Conservation (phyloP, 2,329 filamentous ascomycete species). For the Ophiostoma sp. region DNA sequence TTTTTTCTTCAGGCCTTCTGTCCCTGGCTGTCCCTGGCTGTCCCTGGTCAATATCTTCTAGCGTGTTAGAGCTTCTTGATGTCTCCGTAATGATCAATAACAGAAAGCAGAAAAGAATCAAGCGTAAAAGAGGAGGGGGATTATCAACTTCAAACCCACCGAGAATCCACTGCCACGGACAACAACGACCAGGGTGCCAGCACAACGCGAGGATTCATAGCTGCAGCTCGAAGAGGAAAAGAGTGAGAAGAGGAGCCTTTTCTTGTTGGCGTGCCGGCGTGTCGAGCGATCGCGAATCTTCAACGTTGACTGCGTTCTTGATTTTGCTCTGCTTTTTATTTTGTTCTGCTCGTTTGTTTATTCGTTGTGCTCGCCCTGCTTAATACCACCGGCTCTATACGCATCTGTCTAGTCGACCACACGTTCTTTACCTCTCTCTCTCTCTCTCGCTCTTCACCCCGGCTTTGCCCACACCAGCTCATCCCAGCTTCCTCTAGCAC, state of each 20-base stretch:
- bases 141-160: conserved; percentile 7
- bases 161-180: conserved; percentile 4
- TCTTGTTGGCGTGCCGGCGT: conserved; percentile 2
- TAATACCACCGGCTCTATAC: neutral
- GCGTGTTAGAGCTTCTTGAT: neutral
- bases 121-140: neutral
- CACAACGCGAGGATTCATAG: conserved; percentile 1
- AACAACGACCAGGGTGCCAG: conserved; percentile 11
- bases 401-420: neutral
- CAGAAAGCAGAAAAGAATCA: neutral
- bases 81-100: neutral
- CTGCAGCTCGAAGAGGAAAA: neutral
- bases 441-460: neutral
- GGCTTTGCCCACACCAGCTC: neutral
- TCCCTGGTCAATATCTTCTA: conserved; percentile 3
- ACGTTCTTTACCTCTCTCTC: neutral
- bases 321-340: neutral
- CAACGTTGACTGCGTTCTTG: neutral
- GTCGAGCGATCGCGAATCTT: conserved; percentile 10
- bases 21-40: neutral
- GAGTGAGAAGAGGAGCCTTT: neutral
- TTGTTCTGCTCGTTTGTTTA: neutral
- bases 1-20: neutral
- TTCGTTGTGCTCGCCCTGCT: neutral
- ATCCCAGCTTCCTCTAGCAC: too few relatives aligned